phyloP scores from a whole-genome alignment of 345 rosid species.

The Melaleuca quinquenervia region DNA sequence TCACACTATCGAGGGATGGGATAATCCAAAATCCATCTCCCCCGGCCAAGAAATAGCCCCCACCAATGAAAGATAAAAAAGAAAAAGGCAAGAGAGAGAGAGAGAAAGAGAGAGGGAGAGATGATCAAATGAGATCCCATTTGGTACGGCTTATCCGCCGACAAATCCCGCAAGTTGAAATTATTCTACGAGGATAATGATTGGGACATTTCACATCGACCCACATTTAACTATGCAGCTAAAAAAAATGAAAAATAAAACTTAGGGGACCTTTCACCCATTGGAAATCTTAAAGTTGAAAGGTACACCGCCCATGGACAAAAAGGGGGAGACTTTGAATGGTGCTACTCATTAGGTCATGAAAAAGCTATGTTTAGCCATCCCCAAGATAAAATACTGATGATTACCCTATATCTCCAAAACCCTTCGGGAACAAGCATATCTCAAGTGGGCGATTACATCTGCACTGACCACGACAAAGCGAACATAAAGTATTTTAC shows the following conservation, averaged over 20 bases:
- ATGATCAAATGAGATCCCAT: not conserved
- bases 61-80: not conserved
- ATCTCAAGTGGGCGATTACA: not conserved
- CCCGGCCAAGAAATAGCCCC: not conserved
- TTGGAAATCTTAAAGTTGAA: not conserved
- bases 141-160: constrained; percentile 8
- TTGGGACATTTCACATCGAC: not conserved
- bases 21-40: not conserved
- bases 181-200: not conserved
- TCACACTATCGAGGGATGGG: not conserved
- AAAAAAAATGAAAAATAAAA: not conserved
- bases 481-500: not conserved
- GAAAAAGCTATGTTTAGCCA: not conserved
- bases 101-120: not conserved
- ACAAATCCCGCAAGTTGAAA: not conserved
- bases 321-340: too few relatives aligned
- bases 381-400: not conserved
- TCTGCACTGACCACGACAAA: not conserved
- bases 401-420: not conserved
- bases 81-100: not conserved
- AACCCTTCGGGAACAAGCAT: not conserved
- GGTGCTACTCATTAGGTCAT: not conserved
- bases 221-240: not conserved
- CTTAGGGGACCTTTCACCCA: not conserved
- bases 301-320: not conserved